Base-by-base conservation (phyloP, 306 rosid genomes). In the Lathyrus oleraceus region DNA sequence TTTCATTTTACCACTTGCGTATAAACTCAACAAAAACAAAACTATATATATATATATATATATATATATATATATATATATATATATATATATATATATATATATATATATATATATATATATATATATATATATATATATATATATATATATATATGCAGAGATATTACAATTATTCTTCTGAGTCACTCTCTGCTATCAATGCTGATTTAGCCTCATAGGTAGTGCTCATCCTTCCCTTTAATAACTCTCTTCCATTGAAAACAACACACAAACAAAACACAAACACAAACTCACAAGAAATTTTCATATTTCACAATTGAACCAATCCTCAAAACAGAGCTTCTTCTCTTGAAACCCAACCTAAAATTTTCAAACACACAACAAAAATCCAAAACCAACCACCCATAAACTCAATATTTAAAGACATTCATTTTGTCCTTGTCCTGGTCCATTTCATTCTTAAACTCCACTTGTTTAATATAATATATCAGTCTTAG, bases 191-290 rank as follows among this genome's bases (percentile, higher is more conserved):
- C 81, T 78, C 85, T 48, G 74, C 59, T 81, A 78, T 84, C 78
- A 82, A 85, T 86, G 88, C 85, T 85, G 87, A 81, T 81, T 76
- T 72, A 76, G 70, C 83, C 89, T 83, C 83, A 74, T 54, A 85
- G 84, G 85, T 80, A 70, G 67, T 81, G 81, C 87, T 84, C 89
- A 73, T 79, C 83, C 87, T 76, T 79, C 85, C 78, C 79, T 81
- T 82, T 78, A 83, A 85, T 80, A 83, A 83, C 61, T 67, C 84
- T 79, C 83, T 69, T 69, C 74, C 72, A 49, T 74, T 78, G 67
- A 85, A 61, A 72, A 77, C 81, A 69, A 71, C 15, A 28, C 13
- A 17, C 42, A 76, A 30, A 64, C 14, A 65, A 11, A 59, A 0
- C 23, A 48, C 54, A 15, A 60, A 32, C 44, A 32, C 45, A 58